Evolutionary conservation across 73 alveolate genomes (phyloP), one percentile per base, ranked within the genome.

Genomic region (Paramecium biaurelia): DNA sequence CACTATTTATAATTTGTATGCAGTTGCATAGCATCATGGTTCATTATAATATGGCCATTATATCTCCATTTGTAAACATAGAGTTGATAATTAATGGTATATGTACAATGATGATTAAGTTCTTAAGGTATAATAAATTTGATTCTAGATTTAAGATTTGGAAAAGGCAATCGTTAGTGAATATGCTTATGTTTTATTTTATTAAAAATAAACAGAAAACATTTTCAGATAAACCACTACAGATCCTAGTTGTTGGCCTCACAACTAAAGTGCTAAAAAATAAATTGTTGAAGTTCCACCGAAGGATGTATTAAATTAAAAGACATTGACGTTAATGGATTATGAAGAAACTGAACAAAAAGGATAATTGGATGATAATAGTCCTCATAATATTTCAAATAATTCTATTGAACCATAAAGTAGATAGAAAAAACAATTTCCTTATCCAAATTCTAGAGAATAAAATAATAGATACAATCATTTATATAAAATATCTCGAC

Each of bases 1-100:
- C 18, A 94, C 90, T 24, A 94, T 41, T 45, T 97, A 97, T 93
- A 97, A 97, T 92, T 93, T 97, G 70, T 97, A 96, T 93, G 99
- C 98, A 15, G 98, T 96, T 1, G 70, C 59, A 96, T 93, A 95
- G 84, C 99, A 97, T 93, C 95, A 82, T 76, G 99, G 99, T 10
- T 92, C 97, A 0, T 89, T 92, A 26, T 76, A 92, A 2, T 76
- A 85, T 41, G 99, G 99, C 5, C 99, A 97, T 96, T 97, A 97
- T 90, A 92, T 97, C n/a, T 97, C 99, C 0, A 89, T 87, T 76
- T 89, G 97, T 26, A 95, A 96, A 89, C 92, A 35, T 14, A 82
- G 12, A 76, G 15, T 38, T 38, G 47, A 89, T 47, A 56, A 94
- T 42, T 49, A 72, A 11, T 95, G 98, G 97, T 95, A 67, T 90